These are phyloP conservation scores for Oidiodendron maius DNA, from an alignment of 495 filamentous ascomycete genomes.

Conservation along the genomic window DNA sequence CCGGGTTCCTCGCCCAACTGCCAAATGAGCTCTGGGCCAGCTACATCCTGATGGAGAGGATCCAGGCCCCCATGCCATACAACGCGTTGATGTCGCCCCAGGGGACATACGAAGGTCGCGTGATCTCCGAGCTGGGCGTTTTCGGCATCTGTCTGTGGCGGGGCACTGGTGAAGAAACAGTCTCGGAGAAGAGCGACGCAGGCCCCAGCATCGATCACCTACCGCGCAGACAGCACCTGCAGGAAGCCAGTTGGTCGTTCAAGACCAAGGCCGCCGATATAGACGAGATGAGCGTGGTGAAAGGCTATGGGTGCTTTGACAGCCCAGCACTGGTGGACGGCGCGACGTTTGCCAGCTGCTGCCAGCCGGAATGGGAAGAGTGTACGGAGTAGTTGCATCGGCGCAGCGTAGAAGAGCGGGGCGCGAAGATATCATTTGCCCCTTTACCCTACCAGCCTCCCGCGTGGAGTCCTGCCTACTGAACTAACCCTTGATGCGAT, in stretches of 20 bases:
- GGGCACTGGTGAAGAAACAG: slow-evolving; percentile 39
- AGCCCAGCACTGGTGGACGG: slow-evolving; percentile 34
- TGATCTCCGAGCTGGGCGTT: slow-evolving; percentile 85
- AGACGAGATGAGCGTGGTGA: slow-evolving; percentile 91
- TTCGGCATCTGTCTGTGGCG: slow-evolving; percentile 88
- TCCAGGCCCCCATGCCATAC: slow-evolving; percentile 69
- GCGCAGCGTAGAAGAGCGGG: too few species aligned
- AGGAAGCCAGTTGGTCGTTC: slow-evolving; percentile 62
- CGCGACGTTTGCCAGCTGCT: neutral
- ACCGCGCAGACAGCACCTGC: slow-evolving; percentile 31
- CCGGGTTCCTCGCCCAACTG: slow-evolving; percentile 59
- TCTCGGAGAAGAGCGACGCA: slow-evolving; percentile 37
- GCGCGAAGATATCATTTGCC: too few species aligned
- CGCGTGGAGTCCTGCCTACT: too few species aligned
- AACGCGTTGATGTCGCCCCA: slow-evolving; percentile 80
- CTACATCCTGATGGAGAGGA: slow-evolving; percentile 93
- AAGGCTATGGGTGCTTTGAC: slow-evolving; percentile 90
- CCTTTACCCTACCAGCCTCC: too few species aligned
- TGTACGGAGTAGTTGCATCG: too few species aligned
- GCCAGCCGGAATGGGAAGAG: too few species aligned
- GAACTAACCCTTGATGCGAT: too few species aligned
- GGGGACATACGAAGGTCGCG: slow-evolving; percentile 66
- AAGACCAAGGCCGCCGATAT: slow-evolving; percentile 86
- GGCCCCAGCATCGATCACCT: neutral
- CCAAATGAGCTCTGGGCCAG: slow-evolving; percentile 65